phyloP scores from a whole-genome alignment of 805 yeast species.

The Candida pseudoglaebosa region DNA sequence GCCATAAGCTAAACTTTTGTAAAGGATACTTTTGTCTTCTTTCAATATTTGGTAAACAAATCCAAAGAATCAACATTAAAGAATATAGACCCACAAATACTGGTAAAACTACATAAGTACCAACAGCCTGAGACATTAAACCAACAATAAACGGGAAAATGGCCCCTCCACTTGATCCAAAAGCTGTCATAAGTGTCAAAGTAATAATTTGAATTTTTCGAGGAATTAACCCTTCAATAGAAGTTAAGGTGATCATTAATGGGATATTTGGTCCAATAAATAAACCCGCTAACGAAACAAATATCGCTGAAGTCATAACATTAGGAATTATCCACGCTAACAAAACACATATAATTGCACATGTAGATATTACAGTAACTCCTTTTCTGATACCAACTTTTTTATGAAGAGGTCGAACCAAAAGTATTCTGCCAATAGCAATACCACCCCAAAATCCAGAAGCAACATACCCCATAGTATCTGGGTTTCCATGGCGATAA shows the following conservation, averaged over 20 bases:
- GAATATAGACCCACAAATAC: constrained; percentile 36
- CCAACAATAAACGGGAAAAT: constrained; percentile 53
- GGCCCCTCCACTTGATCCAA: constrained; percentile 59
- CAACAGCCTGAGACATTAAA: constrained; percentile 40
- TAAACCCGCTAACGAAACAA: constrained; percentile 50
- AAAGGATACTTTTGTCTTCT: constrained; percentile 7
- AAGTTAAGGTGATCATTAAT: constrained; percentile 43
- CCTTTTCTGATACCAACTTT: constrained; percentile 44
- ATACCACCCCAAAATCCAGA: constrained; percentile 73
- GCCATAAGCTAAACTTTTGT: constrained; percentile 12
- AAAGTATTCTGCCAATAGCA: constrained; percentile 55
- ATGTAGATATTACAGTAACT: constrained; percentile 28
- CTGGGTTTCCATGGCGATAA: constrained; percentile 45
- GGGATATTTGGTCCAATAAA: constrained; percentile 66
- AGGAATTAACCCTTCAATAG: constrained; percentile 43
- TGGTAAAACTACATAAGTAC: constrained; percentile 50
- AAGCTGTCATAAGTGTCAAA: constrained; percentile 49
- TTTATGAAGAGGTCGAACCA: constrained; percentile 40
- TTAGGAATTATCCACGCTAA: constrained; percentile 48
- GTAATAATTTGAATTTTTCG: constrained; percentile 49
- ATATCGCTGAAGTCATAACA: constrained; percentile 42
- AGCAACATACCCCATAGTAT: constrained; percentile 56
- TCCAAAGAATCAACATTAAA: constrained; percentile 36
- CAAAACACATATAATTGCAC: constrained; percentile 33
- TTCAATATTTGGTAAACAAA: constrained; percentile 34